Conservation (phyloP, 139 green algal species). For the Tetratostichococcus sp. region DNA sequence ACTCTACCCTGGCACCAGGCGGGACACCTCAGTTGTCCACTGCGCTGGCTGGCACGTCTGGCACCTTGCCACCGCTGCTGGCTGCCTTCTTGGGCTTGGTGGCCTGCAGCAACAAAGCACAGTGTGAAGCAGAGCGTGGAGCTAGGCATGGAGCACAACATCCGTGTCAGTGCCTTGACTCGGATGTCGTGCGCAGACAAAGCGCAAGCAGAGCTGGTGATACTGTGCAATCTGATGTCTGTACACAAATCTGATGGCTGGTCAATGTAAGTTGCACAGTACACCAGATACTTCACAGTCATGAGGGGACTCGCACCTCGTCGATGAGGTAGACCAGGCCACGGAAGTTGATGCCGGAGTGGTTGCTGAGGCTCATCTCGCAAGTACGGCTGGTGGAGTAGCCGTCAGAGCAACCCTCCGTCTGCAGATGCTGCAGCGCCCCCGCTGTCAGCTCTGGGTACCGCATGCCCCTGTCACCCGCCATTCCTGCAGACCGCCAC, state of each 20-base stretch:
- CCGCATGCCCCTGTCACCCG: slow-evolving; percentile 91
- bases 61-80: neutral
- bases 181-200: too few species aligned
- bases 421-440: slow-evolving; percentile 64
- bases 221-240: too few species aligned
- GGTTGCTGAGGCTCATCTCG: slow-evolving; percentile 90
- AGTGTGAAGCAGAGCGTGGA: too few species aligned
- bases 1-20: too few species aligned
- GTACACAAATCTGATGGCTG: too few species aligned
- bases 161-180: too few species aligned
- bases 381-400: slow-evolving; percentile 93
- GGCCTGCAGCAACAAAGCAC: slow-evolving; percentile 57
- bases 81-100: slow-evolving; percentile 61
- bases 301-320: neutral
- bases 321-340: slow-evolving; percentile 91
- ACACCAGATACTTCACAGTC: too few species aligned
- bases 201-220: too few species aligned
- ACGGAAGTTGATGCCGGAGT: slow-evolving; percentile 89
- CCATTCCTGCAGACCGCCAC: slow-evolving; percentile 72
- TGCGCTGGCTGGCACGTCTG: neutral
- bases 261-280: too few species aligned
- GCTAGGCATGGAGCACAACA: too few species aligned
- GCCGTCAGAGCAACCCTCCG: slow-evolving; percentile 74
- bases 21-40: neutral
- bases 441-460: slow-evolving; percentile 87